Evolutionary conservation across 768 basidiomycete genomes (phyloP), one percentile per base, ranked within the genome.

Genomic region (Chalciporus chontae): DNA sequence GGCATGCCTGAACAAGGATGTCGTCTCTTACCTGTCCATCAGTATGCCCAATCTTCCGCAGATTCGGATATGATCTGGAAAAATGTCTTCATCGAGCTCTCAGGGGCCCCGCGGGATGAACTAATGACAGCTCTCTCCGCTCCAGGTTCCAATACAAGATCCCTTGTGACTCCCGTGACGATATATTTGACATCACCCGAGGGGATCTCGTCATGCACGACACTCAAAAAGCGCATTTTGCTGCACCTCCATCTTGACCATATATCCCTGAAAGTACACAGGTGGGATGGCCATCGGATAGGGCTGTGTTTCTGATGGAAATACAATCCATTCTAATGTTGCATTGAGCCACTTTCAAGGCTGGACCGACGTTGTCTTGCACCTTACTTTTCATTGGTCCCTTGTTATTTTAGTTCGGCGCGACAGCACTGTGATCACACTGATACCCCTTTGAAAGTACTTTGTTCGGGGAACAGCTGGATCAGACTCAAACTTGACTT

Each of bases 231-330:
- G 45, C 54, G 56, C 40, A 58, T 73, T 39, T 71, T 63, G 41
- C 65, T 69, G 3, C 71, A 73, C 46, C 69, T 73, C 8, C 69
- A 70, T 51, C 40, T 73, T 19, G 71, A 73, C 52, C 71, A 71
- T 47, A 71, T 47, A 45, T 73, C 26, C 43, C 58, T 9, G 70
- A 71, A 51, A 62, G 59, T 40, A 36, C 65, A n/a, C 61, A 51
- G 37, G 50, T 52, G 5, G 71, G 71, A 18, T 56, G 56, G 48
- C 62, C 9, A 53, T 67, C 23, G 48, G 51, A 39, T 36, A 8
- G 37, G 40, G 18, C 1, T 67, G 61, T 42, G 24, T 53, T 21
- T 19, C 27, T 5, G 47, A 26, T 23, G 41, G 17, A 34, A 40
- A 11, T 13, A 3, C 40, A 45, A 26, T 2, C 3, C 11, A 15